A percentile compares a stretch with the other conserved stretches of the same genome.
Evolutionary conservation across 169 alveolate species (phyloP).

Genomic region (Cryptosporidium sp.): DNA sequence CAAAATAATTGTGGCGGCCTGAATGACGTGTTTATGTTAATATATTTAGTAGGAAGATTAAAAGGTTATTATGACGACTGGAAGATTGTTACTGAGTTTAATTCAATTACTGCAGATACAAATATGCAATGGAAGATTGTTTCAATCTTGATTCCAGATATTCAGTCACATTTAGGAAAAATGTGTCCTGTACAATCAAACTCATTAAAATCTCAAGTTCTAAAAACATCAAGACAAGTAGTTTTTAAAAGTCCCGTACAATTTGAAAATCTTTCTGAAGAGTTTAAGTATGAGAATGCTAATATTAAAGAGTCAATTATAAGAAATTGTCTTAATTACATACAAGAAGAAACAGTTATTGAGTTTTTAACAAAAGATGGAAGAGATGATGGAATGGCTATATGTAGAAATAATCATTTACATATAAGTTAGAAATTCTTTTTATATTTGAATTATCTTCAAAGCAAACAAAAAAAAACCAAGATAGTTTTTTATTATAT

Average conservation of each 20-base stretch:
- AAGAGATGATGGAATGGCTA: slow-evolving; percentile 8
- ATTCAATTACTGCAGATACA: slow-evolving; percentile 5
- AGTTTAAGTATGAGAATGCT: slow-evolving; percentile 15
- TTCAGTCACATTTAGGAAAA: background rate
- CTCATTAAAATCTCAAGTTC: background rate
- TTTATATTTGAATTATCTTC: no score
- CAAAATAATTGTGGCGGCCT: background rate
- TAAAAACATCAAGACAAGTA: slow-evolving; percentile 5
- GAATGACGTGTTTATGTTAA: slow-evolving; percentile 13
- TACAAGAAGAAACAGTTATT: slow-evolving; percentile 23
- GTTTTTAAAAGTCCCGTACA: background rate
- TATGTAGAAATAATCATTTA: background rate
- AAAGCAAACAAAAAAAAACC: no score
- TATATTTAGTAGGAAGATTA: slow-evolving; percentile 37
- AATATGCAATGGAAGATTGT: background rate
- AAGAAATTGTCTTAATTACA: slow-evolving; percentile 46
- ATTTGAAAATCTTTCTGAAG: background rate
- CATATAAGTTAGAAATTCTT: background rate
- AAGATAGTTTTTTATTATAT: no score
- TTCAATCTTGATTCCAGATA: slow-evolving; percentile 30
- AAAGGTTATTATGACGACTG: slow-evolving; percentile 13
- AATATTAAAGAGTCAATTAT: slow-evolving; percentile 7
- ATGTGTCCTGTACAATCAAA: slow-evolving; percentile 39
- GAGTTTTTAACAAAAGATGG: background rate
- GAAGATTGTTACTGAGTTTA: slow-evolving; percentile 42